Evolutionary conservation across 371 early-diverging fungal species (phyloP).

Genomic region (Rhizopus stolonifer): DNA sequence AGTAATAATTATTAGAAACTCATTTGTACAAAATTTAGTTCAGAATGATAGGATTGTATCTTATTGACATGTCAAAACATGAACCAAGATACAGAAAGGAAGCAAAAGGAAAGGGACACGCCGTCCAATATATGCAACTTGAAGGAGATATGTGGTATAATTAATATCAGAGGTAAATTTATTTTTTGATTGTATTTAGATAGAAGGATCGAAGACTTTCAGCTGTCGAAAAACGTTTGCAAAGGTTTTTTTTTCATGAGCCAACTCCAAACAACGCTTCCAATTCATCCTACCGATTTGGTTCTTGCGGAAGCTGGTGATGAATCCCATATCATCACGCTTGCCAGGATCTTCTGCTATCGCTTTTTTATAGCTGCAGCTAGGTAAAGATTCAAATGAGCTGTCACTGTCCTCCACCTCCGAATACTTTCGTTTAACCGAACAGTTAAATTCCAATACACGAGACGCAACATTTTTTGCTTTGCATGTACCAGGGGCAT

Average conservation of each 20-base stretch:
- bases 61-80: too few relatives aligned
- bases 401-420: background rate
- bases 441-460: conserved; percentile 2
- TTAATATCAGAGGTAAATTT: background rate
- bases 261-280: background rate
- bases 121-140: conserved; percentile 6
- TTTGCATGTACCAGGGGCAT: conserved; percentile 5
- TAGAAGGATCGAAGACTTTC: conserved; percentile 3
- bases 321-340: conserved; percentile 2
- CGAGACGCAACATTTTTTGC: conserved; percentile 1
- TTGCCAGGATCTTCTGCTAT: background rate
- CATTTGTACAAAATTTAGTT: too few relatives aligned
- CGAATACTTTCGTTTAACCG: background rate
- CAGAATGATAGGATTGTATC: too few relatives aligned
- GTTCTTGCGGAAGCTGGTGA: background rate
- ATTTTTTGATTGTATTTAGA: conserved; percentile 7
- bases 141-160: conserved; percentile 1
- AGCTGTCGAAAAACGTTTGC: conserved; percentile 1
- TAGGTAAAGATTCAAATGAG: background rate
- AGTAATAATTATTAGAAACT: too few relatives aligned
- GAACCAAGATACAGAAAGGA: too few relatives aligned
- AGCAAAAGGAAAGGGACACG: too few relatives aligned
- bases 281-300: background rate
- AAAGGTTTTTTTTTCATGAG: background rate
- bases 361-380: conserved; percentile 1